A percentile compares a stretch with the other conserved stretches of the same genome.
Evolutionary conservation across 768 basidiomycete species (phyloP).

Genomic region (Phylloporus sp.): DNA sequence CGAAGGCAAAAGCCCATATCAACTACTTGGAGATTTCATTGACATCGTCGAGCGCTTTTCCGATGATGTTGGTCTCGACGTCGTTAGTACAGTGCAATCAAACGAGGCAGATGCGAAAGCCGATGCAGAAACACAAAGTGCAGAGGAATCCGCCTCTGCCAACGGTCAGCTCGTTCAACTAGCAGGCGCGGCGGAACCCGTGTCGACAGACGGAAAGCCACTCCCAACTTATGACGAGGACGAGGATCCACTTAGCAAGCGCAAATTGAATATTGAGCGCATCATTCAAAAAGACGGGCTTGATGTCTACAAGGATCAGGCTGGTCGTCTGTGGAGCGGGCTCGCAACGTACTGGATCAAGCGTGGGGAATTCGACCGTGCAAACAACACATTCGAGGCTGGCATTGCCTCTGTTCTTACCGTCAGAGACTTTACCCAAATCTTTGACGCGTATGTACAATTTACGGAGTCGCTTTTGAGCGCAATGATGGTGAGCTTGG

Average conservation of each 20-base stretch:
- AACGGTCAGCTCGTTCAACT: slow-evolving; percentile 68
- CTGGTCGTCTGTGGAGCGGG: slow-evolving; percentile 93
- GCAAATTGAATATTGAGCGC: slow-evolving; percentile 79
- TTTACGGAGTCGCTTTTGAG: slow-evolving; percentile 88
- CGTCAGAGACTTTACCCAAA: slow-evolving; percentile 94
- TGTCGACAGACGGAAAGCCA: slow-evolving; percentile 48
- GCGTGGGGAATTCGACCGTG: slow-evolving; percentile 90
- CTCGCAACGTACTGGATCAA: slow-evolving; percentile 99
- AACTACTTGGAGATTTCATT: slow-evolving; percentile 88
- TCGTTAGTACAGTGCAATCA: slow-evolving; percentile 64
- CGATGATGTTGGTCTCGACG: slow-evolving; percentile 88
- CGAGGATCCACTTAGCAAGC: slow-evolving; percentile 68
- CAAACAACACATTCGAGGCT: slow-evolving; percentile 82
- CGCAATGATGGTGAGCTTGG: slow-evolving; percentile 83
- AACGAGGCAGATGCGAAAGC: slow-evolving; percentile 47
- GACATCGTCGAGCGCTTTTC: slow-evolving; percentile 87
- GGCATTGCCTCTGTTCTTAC: slow-evolving; percentile 85
- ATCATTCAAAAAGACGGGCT: slow-evolving; percentile 87
- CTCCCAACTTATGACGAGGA: slow-evolving; percentile 67
- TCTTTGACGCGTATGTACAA: slow-evolving; percentile 95
- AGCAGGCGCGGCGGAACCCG: slow-evolving; percentile 58
- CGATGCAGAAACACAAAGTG: slow-evolving; percentile 41
- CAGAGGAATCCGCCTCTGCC: slow-evolving; percentile 41
- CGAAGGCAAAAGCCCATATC: slow-evolving; percentile 94
- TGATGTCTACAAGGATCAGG: slow-evolving; percentile 90